phyloP scores from a whole-genome alignment of 108 stramenopile genomes.

The Fragilariopsis cylindrus region DNA sequence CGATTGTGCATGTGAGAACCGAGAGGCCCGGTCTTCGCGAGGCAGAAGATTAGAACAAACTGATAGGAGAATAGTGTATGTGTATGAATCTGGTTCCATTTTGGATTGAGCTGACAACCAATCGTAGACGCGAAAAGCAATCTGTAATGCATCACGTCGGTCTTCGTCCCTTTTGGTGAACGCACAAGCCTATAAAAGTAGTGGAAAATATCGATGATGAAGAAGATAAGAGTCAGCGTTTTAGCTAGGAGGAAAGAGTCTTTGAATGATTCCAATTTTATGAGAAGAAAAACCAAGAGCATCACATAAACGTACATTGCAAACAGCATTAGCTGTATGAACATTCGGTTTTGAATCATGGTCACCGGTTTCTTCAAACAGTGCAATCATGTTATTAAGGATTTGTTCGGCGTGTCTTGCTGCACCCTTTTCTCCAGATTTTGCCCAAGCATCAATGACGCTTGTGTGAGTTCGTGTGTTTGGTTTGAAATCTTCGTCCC shows the following conservation, averaged over 20 bases:
- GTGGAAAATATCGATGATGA: not conserved
- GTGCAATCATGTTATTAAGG: conserved; percentile 48
- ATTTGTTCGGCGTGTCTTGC: conserved; percentile 53
- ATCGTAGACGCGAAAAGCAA: conserved; percentile 86
- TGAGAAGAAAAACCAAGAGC: not conserved
- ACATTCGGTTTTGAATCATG: conserved; percentile 64
- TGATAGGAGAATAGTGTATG: conserved; percentile 86
- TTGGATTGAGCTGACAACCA: conserved; percentile 67
- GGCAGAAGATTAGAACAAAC: conserved; percentile 86
- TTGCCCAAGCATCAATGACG: conserved; percentile 69
- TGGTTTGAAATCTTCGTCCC: conserved; percentile 64
- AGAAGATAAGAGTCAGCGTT: not conserved
- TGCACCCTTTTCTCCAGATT: conserved; percentile 54
- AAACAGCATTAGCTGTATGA: conserved; percentile 72
- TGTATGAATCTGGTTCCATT: conserved; percentile 86
- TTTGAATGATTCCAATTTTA: not conserved
- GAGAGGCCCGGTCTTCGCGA: conserved; percentile 51
- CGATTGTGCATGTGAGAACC: conserved; percentile 63
- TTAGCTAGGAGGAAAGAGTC: not conserved
- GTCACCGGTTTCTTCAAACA: conserved; percentile 53
- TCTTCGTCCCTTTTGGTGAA: conserved; percentile 58
- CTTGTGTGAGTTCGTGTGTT: conserved; percentile 53
- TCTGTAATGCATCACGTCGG: conserved; percentile 56
- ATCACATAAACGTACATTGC: conserved; percentile 55
- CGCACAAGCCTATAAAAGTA: conserved; percentile 62